These are phyloP conservation scores for baker's yeast (Saccharomyces cerevisiae) DNA, from an alignment of 805 yeast genomes.

Conservation along the genomic window DNA sequence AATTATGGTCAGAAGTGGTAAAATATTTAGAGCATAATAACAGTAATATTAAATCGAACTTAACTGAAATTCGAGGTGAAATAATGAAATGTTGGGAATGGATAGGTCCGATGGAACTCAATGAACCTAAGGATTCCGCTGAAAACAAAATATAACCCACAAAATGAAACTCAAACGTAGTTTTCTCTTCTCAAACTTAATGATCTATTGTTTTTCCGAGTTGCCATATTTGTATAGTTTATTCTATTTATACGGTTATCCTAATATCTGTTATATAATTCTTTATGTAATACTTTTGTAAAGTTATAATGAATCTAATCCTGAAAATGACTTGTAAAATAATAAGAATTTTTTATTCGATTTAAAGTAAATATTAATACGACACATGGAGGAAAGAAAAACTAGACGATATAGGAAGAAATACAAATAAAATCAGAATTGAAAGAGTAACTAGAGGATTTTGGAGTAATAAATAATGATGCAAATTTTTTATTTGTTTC, in stretches of 20 bases:
- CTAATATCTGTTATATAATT: neutral
- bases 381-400: neutral
- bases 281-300: neutral
- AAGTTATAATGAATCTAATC: neutral
- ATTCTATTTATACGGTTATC: neutral
- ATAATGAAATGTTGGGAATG: conserved; percentile 85
- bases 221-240: neutral
- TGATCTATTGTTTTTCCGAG: neutral
- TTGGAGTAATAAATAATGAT: neutral
- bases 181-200: neutral
- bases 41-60: conserved; percentile 52
- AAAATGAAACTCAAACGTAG: neutral
- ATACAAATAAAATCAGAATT: neutral
- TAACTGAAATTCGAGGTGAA: conserved; percentile 76
- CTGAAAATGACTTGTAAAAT: neutral
- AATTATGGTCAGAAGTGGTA: conserved; percentile 53
- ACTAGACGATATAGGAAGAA: neutral
- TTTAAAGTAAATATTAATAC: neutral
- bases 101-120: conserved; percentile 38
- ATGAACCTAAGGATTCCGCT: neutral
- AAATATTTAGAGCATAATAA: conserved; percentile 49
- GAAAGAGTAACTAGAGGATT: neutral
- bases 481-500: neutral
- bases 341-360: neutral
- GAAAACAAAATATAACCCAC: neutral